Conservation (phyloP, 2,329 filamentous ascomycete genomes). For the Dryadomyces quercivorus region DNA sequence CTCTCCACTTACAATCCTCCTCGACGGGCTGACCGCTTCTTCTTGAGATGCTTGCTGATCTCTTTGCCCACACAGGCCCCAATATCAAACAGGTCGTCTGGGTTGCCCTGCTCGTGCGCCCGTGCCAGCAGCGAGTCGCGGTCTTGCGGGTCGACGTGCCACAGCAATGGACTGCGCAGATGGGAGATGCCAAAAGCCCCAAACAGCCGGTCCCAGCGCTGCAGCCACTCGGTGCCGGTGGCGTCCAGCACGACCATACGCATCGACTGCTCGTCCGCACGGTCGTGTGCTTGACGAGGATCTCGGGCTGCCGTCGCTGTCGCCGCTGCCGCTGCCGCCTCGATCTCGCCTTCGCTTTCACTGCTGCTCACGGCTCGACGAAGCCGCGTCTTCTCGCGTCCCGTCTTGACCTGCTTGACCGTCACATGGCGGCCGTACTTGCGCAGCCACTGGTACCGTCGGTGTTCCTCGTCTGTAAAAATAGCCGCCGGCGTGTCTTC, state of each 20-base stretch:
- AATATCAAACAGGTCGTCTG: constrained; percentile 56
- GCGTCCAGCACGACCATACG: constrained; percentile 55
- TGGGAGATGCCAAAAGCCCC: constrained; percentile 56
- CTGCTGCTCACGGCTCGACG: neutral
- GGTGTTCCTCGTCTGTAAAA: constrained; percentile 74
- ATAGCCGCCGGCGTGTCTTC: constrained; percentile 65
- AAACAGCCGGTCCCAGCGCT: constrained; percentile 60
- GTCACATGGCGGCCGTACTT: constrained; percentile 49
- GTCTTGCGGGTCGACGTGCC: constrained; percentile 66
- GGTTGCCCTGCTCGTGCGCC: constrained; percentile 47
- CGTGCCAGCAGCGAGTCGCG: constrained; percentile 61
- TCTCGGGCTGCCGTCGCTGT: constrained; percentile 2
- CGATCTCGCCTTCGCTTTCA: neutral
- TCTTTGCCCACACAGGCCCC: constrained; percentile 66
- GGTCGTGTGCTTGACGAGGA: neutral
- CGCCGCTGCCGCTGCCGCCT: neutral
- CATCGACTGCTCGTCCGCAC: neutral
- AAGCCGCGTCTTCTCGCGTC: constrained; percentile 14
- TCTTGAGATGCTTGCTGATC: constrained; percentile 67
- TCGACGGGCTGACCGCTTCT: constrained; percentile 30
- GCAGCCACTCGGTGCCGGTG: constrained; percentile 52
- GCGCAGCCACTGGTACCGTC: constrained; percentile 66
- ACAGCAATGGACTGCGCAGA: constrained; percentile 70
- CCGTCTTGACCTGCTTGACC: constrained; percentile 37
- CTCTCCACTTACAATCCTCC: constrained; percentile 18